Evolutionary conservation across 2,329 filamentous ascomycete genomes (phyloP), one percentile per base, ranked within the genome.

Genomic region (Xylaria sp.): DNA sequence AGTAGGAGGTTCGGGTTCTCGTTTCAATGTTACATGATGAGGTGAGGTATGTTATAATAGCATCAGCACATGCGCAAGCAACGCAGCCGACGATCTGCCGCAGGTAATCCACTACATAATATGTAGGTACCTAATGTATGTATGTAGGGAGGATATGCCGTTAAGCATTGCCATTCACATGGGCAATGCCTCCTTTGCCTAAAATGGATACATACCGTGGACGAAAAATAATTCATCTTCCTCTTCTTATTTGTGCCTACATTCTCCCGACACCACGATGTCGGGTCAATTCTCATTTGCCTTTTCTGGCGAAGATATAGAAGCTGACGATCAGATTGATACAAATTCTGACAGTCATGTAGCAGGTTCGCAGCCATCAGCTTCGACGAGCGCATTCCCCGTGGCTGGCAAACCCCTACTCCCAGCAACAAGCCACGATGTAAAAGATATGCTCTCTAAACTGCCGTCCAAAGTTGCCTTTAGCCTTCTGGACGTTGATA

Each of bases 391-490:
- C 70, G 89, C 89, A 18, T 91, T 91, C 72, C 89, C 89, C 5
- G 85, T 90, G 28, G 80, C 85, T 56, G 88, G 88, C 66, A 88
- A 89, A 71, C 84, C 88, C 63, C 83, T 89, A 61, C 83, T 91
- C 4, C 83, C 84, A 10, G 83, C 88, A 9, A 80, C 79, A n/a
- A 77, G 77, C 57, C 88, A 90, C 77, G 78, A 81, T 63, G 74
- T 90, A 36, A 74, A 79, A 20, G 75, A 80, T 3, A 83, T 91
- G 77, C 79, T 91, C n/a, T 78, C 82, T 3, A 79, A 79, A 64
- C 83, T 95, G 53, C 93, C 93, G 0, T 92, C 90, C 63, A 92
- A 92, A 78, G 86, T 96, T 63, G 89, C 91, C 20, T 95, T 91
- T 79, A 84, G 86, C 73, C 84, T 84, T 13, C 80, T 94, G 20